Evolutionary conservation across 2,329 filamentous ascomycete species (phyloP).

Genomic region (Pseudohalonectria lignicola): DNA sequence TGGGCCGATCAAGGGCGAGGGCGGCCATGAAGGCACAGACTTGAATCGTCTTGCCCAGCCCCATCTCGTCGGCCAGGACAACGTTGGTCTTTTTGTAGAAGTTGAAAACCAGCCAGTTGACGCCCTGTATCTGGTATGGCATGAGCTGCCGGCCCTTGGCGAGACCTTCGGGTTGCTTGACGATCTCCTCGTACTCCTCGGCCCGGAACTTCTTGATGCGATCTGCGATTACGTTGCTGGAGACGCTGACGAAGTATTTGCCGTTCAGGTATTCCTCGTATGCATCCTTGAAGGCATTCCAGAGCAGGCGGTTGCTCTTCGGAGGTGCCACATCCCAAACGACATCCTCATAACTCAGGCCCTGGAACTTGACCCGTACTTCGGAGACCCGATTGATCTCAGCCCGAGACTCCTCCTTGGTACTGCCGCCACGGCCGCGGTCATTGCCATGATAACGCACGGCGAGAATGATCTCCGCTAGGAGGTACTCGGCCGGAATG

Average conservation of each 20-base stretch:
- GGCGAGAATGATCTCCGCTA: slow-evolving; percentile 80
- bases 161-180: slow-evolving; percentile 62
- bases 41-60: slow-evolving; percentile 93
- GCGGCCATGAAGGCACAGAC: slow-evolving; percentile 73
- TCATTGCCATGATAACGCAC: slow-evolving; percentile 47
- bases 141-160: slow-evolving; percentile 68
- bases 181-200: slow-evolving; percentile 56
- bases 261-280: slow-evolving; percentile 81
- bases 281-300: slow-evolving; percentile 69
- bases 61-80: slow-evolving; percentile 96
- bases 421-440: slow-evolving; percentile 29
- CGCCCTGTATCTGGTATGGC: slow-evolving; percentile 83
- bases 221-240: slow-evolving; percentile 49
- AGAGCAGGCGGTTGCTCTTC: slow-evolving; percentile 52
- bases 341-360: slow-evolving; percentile 78
- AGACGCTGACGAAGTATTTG: slow-evolving; percentile 52
- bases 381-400: slow-evolving; percentile 61
- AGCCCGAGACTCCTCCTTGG: slow-evolving; percentile 38
- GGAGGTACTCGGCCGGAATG: slow-evolving; percentile 75
- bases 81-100: slow-evolving; percentile 76
- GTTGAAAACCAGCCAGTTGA: slow-evolving; percentile 92
- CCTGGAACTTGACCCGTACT: slow-evolving; percentile 84
- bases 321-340: slow-evolving; percentile 81
- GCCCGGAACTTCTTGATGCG: slow-evolving; percentile 52
- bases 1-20: slow-evolving; percentile 53